Evolutionary conservation across 2,329 filamentous ascomycete species (phyloP).

Genomic region (Cladosporium sphaerospermum): DNA sequence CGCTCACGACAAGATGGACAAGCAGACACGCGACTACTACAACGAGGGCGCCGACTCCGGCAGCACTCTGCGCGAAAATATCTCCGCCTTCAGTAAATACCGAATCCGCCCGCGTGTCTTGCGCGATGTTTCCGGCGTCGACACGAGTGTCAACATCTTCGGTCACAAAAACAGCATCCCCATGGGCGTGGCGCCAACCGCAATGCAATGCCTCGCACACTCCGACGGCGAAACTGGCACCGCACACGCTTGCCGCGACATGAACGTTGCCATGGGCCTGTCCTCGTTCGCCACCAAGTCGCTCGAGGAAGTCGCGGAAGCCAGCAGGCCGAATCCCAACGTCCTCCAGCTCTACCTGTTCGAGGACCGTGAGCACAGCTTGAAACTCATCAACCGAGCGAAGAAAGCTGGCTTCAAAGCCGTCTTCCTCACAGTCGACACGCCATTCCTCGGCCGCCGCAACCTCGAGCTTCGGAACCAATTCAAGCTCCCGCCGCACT

Average conservation of each 20-base stretch:
- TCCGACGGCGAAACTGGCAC: slow-evolving; percentile 48
- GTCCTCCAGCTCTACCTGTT: slow-evolving; percentile 52
- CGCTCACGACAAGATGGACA: slow-evolving; percentile 34
- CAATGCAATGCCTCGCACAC: slow-evolving; percentile 49
- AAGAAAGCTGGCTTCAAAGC: slow-evolving; percentile 47
- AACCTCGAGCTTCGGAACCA: slow-evolving; percentile 51
- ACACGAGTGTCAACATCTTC: slow-evolving; percentile 42
- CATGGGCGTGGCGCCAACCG: slow-evolving; percentile 49
- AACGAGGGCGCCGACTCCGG: slow-evolving; percentile 34
- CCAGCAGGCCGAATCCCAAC: slow-evolving; percentile 40
- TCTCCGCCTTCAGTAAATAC: slow-evolving; percentile 45
- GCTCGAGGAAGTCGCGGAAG: slow-evolving; percentile 46
- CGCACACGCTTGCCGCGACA: slow-evolving; percentile 42
- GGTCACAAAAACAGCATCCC: slow-evolving; percentile 43
- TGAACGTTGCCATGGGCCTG: slow-evolving; percentile 44
- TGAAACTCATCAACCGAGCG: slow-evolving; percentile 31
- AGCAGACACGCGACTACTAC: slow-evolving; percentile 36
- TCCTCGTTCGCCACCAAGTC: slow-evolving; percentile 44
- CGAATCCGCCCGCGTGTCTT: slow-evolving; percentile 37
- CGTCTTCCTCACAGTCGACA: slow-evolving; percentile 52
- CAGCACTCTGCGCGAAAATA: slow-evolving; percentile 43
- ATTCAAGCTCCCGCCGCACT: slow-evolving; percentile 37
- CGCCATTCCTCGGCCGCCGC: slow-evolving; percentile 48
- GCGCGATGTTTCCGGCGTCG: slow-evolving; percentile 34
- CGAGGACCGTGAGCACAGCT: slow-evolving; percentile 47